phyloP scores from a whole-genome alignment of 306 rosid species.

The Quercus cerris region DNA sequence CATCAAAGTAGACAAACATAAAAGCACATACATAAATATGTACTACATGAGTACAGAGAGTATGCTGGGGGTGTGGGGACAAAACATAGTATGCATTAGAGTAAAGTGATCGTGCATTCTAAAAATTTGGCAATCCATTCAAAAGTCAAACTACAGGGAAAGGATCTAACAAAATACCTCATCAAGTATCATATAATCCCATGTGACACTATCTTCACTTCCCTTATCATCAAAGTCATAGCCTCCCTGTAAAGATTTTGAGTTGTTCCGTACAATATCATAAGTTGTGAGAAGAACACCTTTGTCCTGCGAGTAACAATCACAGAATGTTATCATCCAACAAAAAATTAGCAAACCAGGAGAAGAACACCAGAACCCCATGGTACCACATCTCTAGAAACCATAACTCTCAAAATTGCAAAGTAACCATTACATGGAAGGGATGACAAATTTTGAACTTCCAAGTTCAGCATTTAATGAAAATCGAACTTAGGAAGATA shows the following conservation, averaged over 20 bases:
- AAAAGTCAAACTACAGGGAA: neutral
- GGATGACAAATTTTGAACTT: neutral
- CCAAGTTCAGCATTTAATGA: neutral
- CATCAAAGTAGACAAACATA: neutral
- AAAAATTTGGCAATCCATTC: neutral
- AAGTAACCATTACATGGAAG: neutral
- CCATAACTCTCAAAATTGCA: neutral
- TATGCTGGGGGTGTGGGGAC: neutral
- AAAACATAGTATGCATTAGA: neutral
- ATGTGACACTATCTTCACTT: constrained; percentile 48
- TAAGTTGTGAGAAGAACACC: constrained; percentile 94
- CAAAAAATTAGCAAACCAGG: constrained; percentile 4
- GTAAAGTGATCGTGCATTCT: neutral
- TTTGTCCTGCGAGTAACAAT: constrained; percentile 49
- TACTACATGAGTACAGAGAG: neutral
- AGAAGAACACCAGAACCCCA: neutral
- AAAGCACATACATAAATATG: neutral
- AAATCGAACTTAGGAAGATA: neutral
- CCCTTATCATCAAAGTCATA: constrained; percentile 45
- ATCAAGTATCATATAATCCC: constrained; percentile 99
- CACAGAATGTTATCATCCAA: constrained; percentile 1
- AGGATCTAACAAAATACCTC: constrained; percentile 48
- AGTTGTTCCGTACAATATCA: constrained; percentile 86
- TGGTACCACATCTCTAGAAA: neutral
- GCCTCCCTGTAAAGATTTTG: constrained; percentile 58